Evolutionary conservation across 2,329 filamentous ascomycete genomes (phyloP), one percentile per base, ranked within the genome.

Genomic region (Neonectria ditissima): DNA sequence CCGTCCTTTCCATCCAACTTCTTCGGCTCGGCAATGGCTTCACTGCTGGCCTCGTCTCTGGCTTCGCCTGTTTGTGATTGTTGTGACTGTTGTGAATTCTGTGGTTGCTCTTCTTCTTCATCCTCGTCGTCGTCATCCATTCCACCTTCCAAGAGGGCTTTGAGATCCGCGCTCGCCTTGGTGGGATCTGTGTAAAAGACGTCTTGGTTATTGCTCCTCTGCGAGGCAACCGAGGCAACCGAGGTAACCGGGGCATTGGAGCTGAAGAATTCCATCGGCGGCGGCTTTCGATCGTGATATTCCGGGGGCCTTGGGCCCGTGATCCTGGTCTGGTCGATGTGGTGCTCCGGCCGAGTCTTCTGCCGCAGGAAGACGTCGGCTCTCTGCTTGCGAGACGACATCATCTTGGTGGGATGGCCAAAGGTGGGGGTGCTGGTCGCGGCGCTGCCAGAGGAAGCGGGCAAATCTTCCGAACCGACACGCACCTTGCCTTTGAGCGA

Each of bases 81-180:
- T 53, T 18, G 37, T 39, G 45, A 54, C 43, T 30, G 61, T 51
- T 60, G 30, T 47, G 26, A 18, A 14, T 62, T 63, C 8, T 52
- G 51, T 24, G 62, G 51, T 7, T 58, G 51, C 18, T 72, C 66
- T 18, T 77, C 80, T 45, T 79, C 80, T 54, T 79, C 82, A 4
- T 80, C 80, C 22, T 91, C 89, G 1, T 89, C 87, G 0, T 91
- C 90, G 14, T 92, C 91, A 56, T 94, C 91, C 78, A 95, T 89
- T 10, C 91, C 91, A 8, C 92, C 92, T 75, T 95, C 92, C 1
- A 96, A 83, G n/a, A 96, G 78, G 8, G 91, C 91, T 76, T 96
- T 96, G 67, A 96, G 84, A 69, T 95, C 92, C 50, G 90, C 89
- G 54, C 87, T 88, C 11, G 92, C 92, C 75, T 92, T 91, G 62